Evolutionary conservation across 768 basidiomycete species (phyloP).

Genomic region (Wakefieldia striispora): DNA sequence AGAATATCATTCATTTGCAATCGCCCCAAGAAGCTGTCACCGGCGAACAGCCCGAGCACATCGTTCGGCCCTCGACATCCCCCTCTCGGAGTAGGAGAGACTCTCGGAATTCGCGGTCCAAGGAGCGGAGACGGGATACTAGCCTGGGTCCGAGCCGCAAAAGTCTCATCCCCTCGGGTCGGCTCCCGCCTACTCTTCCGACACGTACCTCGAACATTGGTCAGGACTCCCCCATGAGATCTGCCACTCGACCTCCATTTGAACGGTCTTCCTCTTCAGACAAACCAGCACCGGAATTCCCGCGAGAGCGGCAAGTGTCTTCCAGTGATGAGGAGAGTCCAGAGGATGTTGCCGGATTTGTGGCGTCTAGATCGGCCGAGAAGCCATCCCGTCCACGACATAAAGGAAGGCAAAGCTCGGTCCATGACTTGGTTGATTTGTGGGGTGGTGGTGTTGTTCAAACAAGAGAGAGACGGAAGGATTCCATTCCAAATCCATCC

Average conservation of each 20-base stretch:
- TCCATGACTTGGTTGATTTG: conserved; percentile 78
- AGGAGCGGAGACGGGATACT: conserved; percentile 28
- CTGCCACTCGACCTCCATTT: conserved; percentile 9
- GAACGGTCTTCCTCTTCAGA: conserved; percentile 36
- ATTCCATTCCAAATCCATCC: conserved; percentile 18
- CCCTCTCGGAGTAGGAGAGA: conserved; percentile 23
- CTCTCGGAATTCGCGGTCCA: conserved; percentile 33
- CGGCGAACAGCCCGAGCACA: conserved; percentile 12
- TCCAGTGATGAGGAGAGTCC: conserved; percentile 60
- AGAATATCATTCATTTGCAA: conserved; percentile 31
- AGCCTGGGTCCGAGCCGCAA: conserved; percentile 10
- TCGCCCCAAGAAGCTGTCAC: conserved; percentile 35
- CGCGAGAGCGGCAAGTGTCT: conserved; percentile 34
- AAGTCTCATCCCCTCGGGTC: conserved; percentile 2
- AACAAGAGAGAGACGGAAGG: conserved; percentile 43
- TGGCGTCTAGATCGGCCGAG: conserved; percentile 19
- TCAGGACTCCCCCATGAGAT: conserved; percentile 6
- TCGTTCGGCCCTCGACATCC: conserved; percentile 4
- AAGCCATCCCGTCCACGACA: conserved; percentile 30
- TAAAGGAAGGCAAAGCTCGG: conserved; percentile 69
- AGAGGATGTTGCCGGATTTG: conserved; percentile 41
- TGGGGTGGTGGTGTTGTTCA: conserved; percentile 59
- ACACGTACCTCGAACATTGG: conserved; percentile 7
- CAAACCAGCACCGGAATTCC: conserved; percentile 34
- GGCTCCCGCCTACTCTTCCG: conserved; percentile 3